Evolutionary conservation across 345 rosid genomes (phyloP).

Genomic region (Lepidium africanum): DNA sequence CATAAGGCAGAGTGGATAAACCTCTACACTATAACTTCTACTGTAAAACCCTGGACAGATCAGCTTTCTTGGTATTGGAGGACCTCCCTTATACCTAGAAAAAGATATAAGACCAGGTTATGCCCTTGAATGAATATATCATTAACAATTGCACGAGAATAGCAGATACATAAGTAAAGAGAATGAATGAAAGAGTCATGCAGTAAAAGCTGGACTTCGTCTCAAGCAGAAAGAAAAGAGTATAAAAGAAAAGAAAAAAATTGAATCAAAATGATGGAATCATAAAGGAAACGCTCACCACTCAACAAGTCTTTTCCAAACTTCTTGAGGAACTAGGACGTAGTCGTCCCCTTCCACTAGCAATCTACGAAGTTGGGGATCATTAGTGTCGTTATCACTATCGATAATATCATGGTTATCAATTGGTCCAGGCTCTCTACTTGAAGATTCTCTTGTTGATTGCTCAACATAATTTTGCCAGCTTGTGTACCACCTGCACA

Average conservation of each 20-base stretch:
- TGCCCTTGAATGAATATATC: background rate
- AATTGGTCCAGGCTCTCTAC: conserved; percentile 61
- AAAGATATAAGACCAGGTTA: background rate
- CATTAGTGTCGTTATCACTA: conserved; percentile 29
- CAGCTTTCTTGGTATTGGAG: conserved; percentile 80
- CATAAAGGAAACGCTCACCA: conserved; percentile 40
- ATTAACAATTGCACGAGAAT: background rate
- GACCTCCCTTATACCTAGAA: conserved; percentile 84
- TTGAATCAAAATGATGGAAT: background rate
- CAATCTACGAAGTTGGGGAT: conserved; percentile 42
- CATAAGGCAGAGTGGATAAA: conserved; percentile 71
- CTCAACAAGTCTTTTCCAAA: conserved; percentile 74
- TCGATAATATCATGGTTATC: conserved; percentile 71
- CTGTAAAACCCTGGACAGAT: conserved; percentile 53
- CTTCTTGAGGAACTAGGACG: conserved; percentile 64
- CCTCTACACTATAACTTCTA: conserved; percentile 68
- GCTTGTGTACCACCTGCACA: conserved; percentile 61
- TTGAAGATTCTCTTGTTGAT: conserved; percentile 18
- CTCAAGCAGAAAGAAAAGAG: background rate
- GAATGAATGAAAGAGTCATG: conserved; percentile 16
- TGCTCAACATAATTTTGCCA: conserved; percentile 76
- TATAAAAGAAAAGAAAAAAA: background rate
- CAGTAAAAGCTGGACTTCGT: background rate
- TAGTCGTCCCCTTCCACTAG: conserved; percentile 68
- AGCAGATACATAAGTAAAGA: background rate